Evolutionary conservation across 2,329 filamentous ascomycete species (phyloP).

Genomic region (Diplodia intermedia): DNA sequence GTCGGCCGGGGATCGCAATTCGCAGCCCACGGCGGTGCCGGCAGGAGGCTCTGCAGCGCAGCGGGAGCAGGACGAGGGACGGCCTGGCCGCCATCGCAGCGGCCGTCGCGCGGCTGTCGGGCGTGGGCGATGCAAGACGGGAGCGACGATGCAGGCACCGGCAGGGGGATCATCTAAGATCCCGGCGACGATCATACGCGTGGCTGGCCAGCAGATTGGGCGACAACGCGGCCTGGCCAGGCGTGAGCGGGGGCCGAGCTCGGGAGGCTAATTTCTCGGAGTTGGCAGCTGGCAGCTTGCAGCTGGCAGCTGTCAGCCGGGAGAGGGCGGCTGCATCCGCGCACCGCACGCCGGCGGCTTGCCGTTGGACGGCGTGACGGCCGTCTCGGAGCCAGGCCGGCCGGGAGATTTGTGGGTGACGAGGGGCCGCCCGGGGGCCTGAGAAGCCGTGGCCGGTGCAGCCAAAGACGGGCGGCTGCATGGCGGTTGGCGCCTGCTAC

Average conservation of each 20-base stretch:
- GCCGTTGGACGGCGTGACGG: slow-evolving; percentile 20
- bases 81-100: slow-evolving; percentile 7
- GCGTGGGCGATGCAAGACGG: neutral
- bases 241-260: neutral
- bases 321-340: slow-evolving; percentile 15
- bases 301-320: slow-evolving; percentile 1
- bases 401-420: slow-evolving; percentile 21
- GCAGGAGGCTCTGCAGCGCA: slow-evolving; percentile 7
- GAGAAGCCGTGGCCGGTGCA: slow-evolving; percentile 26
- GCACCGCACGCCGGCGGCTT: neutral
- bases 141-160: neutral
- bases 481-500: neutral
- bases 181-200: slow-evolving; percentile 29
- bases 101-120: neutral
- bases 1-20: slow-evolving; percentile 12
- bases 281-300: neutral
- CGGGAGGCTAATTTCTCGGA: slow-evolving; percentile 1
- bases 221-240: slow-evolving; percentile 26
- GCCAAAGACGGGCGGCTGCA: neutral
- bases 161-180: slow-evolving; percentile 28
- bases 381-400: neutral
- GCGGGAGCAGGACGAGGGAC: neutral
- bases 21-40: neutral
- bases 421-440: slow-evolving; percentile 21
- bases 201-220: slow-evolving; percentile 22